A percentile compares a stretch with the other conserved stretches of the same genome.
These are phyloP conservation scores for Alternaria angustiovoidea DNA, from an alignment of 2,329 filamentous ascomycete genomes.

Conservation along the genomic window DNA sequence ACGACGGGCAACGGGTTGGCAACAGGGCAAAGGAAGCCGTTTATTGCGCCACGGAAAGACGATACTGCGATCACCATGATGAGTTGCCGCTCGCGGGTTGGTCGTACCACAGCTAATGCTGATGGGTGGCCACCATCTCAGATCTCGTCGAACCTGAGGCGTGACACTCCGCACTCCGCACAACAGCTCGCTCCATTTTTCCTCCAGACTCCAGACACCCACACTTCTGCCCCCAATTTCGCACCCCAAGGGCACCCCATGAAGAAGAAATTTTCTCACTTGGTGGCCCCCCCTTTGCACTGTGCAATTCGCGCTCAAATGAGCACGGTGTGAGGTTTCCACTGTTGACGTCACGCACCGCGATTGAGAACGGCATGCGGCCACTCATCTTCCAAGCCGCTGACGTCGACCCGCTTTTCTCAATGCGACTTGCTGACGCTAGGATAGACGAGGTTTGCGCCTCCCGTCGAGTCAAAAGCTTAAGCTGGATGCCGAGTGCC, in stretches of 20 bases:
- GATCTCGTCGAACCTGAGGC: neutral
- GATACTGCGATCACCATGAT: neutral
- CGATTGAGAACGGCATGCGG: constrained; percentile 9
- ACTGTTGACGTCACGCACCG: constrained; percentile 27
- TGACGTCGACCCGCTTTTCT: constrained; percentile 31
- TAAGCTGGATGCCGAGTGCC: constrained; percentile 21
- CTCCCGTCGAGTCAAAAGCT: constrained; percentile 26
- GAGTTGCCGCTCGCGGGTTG: neutral
- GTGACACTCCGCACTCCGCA: constrained; percentile 23
- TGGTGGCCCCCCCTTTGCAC: constrained; percentile 7
- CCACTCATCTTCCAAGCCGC: constrained; percentile 18
- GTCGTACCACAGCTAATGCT: constrained; percentile 6
- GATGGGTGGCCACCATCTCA: neutral
- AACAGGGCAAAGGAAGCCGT: neutral
- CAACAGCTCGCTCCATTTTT: constrained; percentile 18
- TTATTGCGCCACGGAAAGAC: neutral
- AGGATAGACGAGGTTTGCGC: constrained; percentile 12
- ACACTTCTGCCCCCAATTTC: constrained; percentile 5
- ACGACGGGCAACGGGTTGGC: neutral
- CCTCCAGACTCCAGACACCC: constrained; percentile 27
- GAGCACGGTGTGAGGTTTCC: constrained; percentile 9
- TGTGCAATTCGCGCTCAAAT: constrained; percentile 12
- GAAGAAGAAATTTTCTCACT: constrained; percentile 11
- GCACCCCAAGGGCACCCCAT: constrained; percentile 10
- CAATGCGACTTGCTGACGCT: constrained; percentile 29